Evolutionary conservation across 768 basidiomycete species (phyloP).

Genomic region (Russula griseocarnosa): DNA sequence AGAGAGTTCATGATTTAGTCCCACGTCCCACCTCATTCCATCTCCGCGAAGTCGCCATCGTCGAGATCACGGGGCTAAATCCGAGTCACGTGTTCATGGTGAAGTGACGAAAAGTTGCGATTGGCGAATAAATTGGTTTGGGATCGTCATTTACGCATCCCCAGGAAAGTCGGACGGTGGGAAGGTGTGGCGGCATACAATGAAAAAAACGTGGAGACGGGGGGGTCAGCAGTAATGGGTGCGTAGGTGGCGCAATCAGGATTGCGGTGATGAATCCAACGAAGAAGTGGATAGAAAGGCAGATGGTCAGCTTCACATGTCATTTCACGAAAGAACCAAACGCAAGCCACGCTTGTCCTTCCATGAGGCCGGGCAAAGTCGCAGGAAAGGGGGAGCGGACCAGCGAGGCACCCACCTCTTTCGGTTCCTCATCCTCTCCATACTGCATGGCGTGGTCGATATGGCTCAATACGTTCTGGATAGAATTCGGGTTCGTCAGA

Average conservation of each 20-base stretch:
- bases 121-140: not conserved
- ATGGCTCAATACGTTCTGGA: slow-evolving; percentile 88
- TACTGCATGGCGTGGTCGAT: slow-evolving; percentile 99
- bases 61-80: slow-evolving; percentile 85
- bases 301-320: slow-evolving; percentile 16
- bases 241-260: slow-evolving; percentile 19
- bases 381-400: slow-evolving; percentile 12
- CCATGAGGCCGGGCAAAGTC: slow-evolving; percentile 6
- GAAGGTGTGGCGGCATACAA: slow-evolving; percentile 4
- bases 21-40: slow-evolving; percentile 51
- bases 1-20: not conserved
- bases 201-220: slow-evolving; percentile 5
- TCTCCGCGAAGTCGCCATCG: slow-evolving; percentile 82
- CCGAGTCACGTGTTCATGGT: slow-evolving; percentile 13
- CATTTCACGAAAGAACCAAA: slow-evolving; percentile 17
- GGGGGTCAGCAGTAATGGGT: slow-evolving; percentile 15
- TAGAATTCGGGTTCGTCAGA: slow-evolving; percentile 81
- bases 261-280: slow-evolving; percentile 13
- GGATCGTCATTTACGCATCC: slow-evolving; percentile 4
- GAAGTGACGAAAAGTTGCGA: not conserved
- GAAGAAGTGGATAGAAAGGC: slow-evolving; percentile 13
- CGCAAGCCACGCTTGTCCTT: slow-evolving; percentile 16
- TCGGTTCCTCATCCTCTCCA: slow-evolving; percentile 97
- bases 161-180: not conserved
- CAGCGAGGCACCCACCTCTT: slow-evolving; percentile 55